Base-by-base conservation (phyloP, 805 yeast genomes). In the Yarrowia hollandica region DNA sequence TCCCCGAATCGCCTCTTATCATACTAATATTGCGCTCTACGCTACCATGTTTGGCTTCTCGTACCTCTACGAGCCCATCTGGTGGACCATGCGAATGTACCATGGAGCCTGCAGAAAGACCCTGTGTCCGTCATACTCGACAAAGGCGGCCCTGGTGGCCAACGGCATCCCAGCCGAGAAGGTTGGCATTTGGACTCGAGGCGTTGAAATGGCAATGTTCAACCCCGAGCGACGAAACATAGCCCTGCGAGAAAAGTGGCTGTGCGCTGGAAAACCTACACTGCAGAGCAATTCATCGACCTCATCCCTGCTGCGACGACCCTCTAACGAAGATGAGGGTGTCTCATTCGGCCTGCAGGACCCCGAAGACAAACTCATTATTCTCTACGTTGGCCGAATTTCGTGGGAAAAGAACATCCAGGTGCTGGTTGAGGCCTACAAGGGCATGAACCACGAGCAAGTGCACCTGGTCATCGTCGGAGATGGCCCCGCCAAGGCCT, bases 41-140 rank as follows among this genome's bases (percentile, higher is more conserved):
- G 63, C 64, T 12, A 37, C 58, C 25, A 31, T 50, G 42, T 62
- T 61, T 19, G 64, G 64, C 39, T 62, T 62, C 57, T 22, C 60
- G 7, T 62, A 28, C 28, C 61, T 62, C 22, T 50, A 60, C 41
- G 46, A 62, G 26, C 61, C 64, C 21, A 62, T 62, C 34, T 61
- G 63, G 62, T 23, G 37, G 25, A 31, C 60, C 30, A 38, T 58
- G 44, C 35, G 64, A 33, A 28, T 61, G 71, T 68, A 14, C 60
- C 60, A 60, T 68, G 76, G 61, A 74, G 70, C 11, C 48, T 33
- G 15, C 42, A 38, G 21, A 68, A 64, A 52, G 72, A 77, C 50
- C 67, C 63, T 7, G 44, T 44, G 62, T 75, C 80, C 14, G 65
- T 58, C n/a, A 69, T 42, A 9, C 55, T 54, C 52, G 60, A 56